Evolutionary conservation across 2,329 filamentous ascomycete species (phyloP).

Genomic region (Colletotrichum limetticola): DNA sequence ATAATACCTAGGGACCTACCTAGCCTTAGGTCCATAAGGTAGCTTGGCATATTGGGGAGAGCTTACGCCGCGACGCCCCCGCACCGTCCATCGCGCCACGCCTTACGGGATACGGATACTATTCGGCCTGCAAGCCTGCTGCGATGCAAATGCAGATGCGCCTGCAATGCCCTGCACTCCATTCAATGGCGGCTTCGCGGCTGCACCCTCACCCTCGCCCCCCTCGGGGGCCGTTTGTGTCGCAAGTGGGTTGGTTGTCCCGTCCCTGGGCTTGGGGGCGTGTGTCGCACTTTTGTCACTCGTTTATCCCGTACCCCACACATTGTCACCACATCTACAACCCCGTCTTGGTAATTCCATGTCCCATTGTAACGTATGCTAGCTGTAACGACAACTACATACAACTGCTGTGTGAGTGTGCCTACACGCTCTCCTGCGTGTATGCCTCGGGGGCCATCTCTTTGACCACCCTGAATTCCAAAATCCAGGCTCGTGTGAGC

Average conservation of each 20-base stretch:
- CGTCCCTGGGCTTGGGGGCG: background rate
- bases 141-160: slow-evolving; percentile 21
- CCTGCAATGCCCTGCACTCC: slow-evolving; percentile 30
- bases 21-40: too few species aligned
- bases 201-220: background rate
- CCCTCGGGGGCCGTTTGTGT: slow-evolving; percentile 24
- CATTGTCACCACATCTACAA: background rate
- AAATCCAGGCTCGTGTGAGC: background rate
- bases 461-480: background rate
- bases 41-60: background rate
- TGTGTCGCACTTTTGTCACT: slow-evolving; percentile 24
- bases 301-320: background rate
- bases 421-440: slow-evolving; percentile 8
- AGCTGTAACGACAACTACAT: slow-evolving; percentile 15
- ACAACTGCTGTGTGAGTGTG: background rate
- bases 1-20: too few species aligned
- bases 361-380: slow-evolving; percentile 21
- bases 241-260: slow-evolving; percentile 6
- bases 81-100: slow-evolving; percentile 20
- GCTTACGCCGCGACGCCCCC: background rate
- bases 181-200: slow-evolving; percentile 14
- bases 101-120: slow-evolving; percentile 12
- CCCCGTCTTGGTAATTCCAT: background rate
- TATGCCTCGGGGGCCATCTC: background rate
- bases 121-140: slow-evolving; percentile 6